phyloP scores from a whole-genome alignment of 352 stramenopile genomes.

The Pythium phragmitis region DNA sequence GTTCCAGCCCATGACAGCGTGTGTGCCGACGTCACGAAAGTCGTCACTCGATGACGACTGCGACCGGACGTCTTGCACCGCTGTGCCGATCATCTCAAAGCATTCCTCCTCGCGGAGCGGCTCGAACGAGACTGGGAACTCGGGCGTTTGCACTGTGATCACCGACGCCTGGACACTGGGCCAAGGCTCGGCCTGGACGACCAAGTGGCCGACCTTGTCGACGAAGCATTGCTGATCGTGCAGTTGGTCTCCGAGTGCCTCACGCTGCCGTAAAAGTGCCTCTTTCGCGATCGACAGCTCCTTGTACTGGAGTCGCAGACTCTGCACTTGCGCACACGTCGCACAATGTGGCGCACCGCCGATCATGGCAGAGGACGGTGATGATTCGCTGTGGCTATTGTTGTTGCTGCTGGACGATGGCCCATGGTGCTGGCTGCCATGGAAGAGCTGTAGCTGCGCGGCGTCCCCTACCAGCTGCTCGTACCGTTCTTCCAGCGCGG shows the following conservation, averaged over 20 bases:
- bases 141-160: constrained; percentile 19
- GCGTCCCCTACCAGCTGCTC: constrained; percentile 26
- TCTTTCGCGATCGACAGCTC: constrained; percentile 31
- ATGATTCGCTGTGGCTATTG: constrained; percentile 2
- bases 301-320: constrained; percentile 21
- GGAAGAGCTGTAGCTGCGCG: constrained; percentile 16
- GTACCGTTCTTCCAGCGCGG: constrained; percentile 31
- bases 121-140: constrained; percentile 27
- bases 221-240: constrained; percentile 28
- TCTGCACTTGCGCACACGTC: constrained; percentile 11
- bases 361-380: not conserved
- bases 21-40: constrained; percentile 24
- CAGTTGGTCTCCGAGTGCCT: constrained; percentile 31
- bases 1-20: constrained; percentile 34
- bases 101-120: constrained; percentile 32
- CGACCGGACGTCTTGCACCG: constrained; percentile 25
- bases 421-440: not conserved
- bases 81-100: constrained; percentile 14
- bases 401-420: not conserved
- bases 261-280: constrained; percentile 25
- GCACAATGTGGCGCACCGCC: not conserved
- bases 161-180: not conserved
- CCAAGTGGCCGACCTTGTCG: constrained; percentile 28
- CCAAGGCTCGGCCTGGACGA: constrained; percentile 2
- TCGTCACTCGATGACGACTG: constrained; percentile 11